These are phyloP conservation scores for Boletus eberwhitei DNA, from an alignment of 768 basidiomycete species.

Conservation along the genomic window DNA sequence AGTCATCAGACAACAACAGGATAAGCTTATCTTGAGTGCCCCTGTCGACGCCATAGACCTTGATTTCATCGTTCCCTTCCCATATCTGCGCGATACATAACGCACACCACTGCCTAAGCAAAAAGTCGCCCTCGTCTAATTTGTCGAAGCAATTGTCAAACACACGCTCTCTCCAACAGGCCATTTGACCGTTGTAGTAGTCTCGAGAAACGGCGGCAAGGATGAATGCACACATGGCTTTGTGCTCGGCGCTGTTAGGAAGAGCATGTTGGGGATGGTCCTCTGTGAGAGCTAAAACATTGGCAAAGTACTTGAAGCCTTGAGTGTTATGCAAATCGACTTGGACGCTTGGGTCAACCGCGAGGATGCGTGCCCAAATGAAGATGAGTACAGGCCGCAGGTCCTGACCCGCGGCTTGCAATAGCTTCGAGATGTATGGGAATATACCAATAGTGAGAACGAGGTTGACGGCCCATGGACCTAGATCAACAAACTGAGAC, in stretches of 20 bases:
- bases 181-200: constrained; percentile 80
- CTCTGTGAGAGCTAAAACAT: constrained; percentile 66
- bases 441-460: constrained; percentile 97
- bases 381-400: constrained; percentile 97
- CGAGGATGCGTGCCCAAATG: constrained; percentile 97
- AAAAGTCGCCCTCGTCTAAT: constrained; percentile 85
- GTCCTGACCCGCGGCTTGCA: constrained; percentile 92
- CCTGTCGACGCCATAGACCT: constrained; percentile 73
- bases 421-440: constrained; percentile 94
- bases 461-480: constrained; percentile 97
- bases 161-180: constrained; percentile 76
- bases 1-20: constrained; percentile 74
- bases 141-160: constrained; percentile 86
- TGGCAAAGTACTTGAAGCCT: constrained; percentile 84
- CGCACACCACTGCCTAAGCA: constrained; percentile 91
- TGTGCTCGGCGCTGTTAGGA: constrained; percentile 94
- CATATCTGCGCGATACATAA: constrained; percentile 94
- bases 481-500: constrained; percentile 96
- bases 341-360: constrained; percentile 93
- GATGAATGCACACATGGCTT: constrained; percentile 98
- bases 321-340: constrained; percentile 78
- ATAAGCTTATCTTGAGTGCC: constrained; percentile 83
- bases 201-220: constrained; percentile 88
- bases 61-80: constrained; percentile 90
- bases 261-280: constrained; percentile 54